Evolutionary conservation across 768 basidiomycete genomes (phyloP).

Genomic region (Boletus insuetus): DNA sequence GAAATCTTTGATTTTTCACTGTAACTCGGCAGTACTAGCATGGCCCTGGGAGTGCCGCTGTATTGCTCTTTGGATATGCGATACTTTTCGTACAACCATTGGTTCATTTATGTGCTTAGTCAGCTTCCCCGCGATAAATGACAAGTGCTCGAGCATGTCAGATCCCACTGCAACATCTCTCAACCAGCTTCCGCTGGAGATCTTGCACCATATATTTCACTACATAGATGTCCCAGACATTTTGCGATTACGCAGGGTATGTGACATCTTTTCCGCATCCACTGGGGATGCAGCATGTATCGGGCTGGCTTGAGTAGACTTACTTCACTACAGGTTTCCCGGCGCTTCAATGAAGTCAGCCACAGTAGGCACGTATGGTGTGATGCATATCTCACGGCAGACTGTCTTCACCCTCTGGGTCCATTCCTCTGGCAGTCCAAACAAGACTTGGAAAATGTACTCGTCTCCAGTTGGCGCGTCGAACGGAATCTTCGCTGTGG

Average conservation of each 20-base stretch:
- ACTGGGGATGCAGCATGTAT: too few relatives aligned
- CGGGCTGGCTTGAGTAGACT: background rate
- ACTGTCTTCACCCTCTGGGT: constrained; percentile 15
- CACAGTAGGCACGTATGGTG: constrained; percentile 14
- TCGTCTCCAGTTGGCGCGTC: constrained; percentile 11
- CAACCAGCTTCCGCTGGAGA: constrained; percentile 13
- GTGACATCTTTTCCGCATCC: background rate
- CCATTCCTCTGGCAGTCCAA: constrained; percentile 17
- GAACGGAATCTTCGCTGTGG: constrained; percentile 1
- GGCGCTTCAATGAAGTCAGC: constrained; percentile 3
- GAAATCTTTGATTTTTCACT: constrained; percentile 17
- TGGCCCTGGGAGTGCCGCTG: too few relatives aligned
- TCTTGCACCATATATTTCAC: constrained; percentile 5
- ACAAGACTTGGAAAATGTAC: constrained; percentile 11
- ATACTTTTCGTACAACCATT: too few relatives aligned
- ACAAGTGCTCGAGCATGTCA: background rate
- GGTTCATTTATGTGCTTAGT: too few relatives aligned
- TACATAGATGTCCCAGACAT: constrained; percentile 17
- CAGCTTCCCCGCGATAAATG: too few relatives aligned
- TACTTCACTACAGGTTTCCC: constrained; percentile 9
- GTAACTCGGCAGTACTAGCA: too few relatives aligned
- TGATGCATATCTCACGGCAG: constrained; percentile 9
- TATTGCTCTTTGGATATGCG: too few relatives aligned
- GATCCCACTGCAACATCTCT: background rate
- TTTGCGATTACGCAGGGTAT: constrained; percentile 14